Conservation (phyloP, 2,329 filamentous ascomycete genomes). For the Onygena corvina region DNA sequence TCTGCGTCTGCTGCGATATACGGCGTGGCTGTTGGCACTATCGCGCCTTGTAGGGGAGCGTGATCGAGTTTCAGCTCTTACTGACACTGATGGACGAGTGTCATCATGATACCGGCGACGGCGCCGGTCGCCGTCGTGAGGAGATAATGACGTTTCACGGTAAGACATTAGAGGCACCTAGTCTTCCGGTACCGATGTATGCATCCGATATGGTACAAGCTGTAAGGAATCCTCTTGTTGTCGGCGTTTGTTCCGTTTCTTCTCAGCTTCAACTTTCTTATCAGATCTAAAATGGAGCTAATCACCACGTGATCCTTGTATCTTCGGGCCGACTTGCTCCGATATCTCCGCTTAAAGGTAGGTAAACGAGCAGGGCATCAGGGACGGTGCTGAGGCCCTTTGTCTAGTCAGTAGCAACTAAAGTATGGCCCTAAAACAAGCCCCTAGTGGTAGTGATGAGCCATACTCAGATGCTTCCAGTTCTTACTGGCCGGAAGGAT, state of each 20-base stretch:
- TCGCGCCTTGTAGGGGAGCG: constrained; percentile 21
- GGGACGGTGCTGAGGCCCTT: too few species aligned
- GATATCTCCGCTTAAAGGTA: too few species aligned
- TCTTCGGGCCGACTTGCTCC: too few species aligned
- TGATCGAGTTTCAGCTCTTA: constrained; percentile 12
- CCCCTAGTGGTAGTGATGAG: neutral
- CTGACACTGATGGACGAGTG: neutral
- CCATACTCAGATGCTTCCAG: neutral
- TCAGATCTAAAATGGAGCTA: too few species aligned
- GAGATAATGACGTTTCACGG: neutral
- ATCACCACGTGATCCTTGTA: too few species aligned
- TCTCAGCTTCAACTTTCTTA: too few species aligned
- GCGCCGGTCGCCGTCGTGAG: neutral
- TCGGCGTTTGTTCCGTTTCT: too few species aligned
- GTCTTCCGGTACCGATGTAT: neutral
- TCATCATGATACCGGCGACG: neutral
- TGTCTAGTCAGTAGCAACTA: too few species aligned
- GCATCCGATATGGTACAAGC: neutral
- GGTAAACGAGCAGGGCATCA: too few species aligned
- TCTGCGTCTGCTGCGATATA: constrained; percentile 17
- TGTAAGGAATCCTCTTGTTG: too few species aligned
- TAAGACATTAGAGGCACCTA: neutral
- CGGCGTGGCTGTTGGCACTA: constrained; percentile 29
- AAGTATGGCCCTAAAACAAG: too few species aligned
- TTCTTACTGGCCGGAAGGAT: neutral